A percentile compares a stretch with the other conserved stretches of the same genome.
Conservation (phyloP, 2,329 filamentous ascomycete genomes). For the Scedosporium minutisporum region DNA sequence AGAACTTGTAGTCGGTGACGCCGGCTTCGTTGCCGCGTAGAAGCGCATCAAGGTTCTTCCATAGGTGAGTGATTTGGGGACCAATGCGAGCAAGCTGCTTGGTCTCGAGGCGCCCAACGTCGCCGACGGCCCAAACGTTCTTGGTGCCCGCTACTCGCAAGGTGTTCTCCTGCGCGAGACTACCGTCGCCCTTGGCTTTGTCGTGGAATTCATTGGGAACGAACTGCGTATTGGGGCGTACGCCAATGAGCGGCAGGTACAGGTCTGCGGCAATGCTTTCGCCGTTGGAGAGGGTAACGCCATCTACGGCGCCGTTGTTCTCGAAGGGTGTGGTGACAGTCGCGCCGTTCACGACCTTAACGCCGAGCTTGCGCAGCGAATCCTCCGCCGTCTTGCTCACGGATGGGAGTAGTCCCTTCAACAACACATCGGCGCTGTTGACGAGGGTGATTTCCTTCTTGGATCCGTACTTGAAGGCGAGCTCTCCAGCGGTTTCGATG, state of each 20-base stretch:
- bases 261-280: slow-evolving; percentile 27
- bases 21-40: slow-evolving; percentile 19
- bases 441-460: slow-evolving; percentile 18
- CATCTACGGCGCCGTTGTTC: slow-evolving; percentile 8
- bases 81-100: slow-evolving; percentile 20
- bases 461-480: slow-evolving; percentile 20
- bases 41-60: slow-evolving; percentile 21
- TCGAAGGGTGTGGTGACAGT: slow-evolving; percentile 18
- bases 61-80: slow-evolving; percentile 22
- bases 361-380: slow-evolving; percentile 33
- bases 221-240: slow-evolving; percentile 34
- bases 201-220: slow-evolving; percentile 27
- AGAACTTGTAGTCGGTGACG: slow-evolving; percentile 19
- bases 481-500: slow-evolving; percentile 26
- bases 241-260: slow-evolving; percentile 37
- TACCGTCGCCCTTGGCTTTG: slow-evolving; percentile 12
- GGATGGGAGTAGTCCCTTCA: slow-evolving; percentile 12
- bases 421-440: slow-evolving; percentile 9
- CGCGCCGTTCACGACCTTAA: slow-evolving; percentile 29
- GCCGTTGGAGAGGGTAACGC: slow-evolving; percentile 22
- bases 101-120: slow-evolving; percentile 31
- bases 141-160: slow-evolving; percentile 24
- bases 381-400: slow-evolving; percentile 28
- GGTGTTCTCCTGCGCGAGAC: slow-evolving; percentile 25
- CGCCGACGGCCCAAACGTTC: slow-evolving; percentile 36